Evolutionary conservation across 192 early-diverging fungal species (phyloP), one percentile per base, ranked within the genome.

Genomic region (Podila clonocystis): DNA sequence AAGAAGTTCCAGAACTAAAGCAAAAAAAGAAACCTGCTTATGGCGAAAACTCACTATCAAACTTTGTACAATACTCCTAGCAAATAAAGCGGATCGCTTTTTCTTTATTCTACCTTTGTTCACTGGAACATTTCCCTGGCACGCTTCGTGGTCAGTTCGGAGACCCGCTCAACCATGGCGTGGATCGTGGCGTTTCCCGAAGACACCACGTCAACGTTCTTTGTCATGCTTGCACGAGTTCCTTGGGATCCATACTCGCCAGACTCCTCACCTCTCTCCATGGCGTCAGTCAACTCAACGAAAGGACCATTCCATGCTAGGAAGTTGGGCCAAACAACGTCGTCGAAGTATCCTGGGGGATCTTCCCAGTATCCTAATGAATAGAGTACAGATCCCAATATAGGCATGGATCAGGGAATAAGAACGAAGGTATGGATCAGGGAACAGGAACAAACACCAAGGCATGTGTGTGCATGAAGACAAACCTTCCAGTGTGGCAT

Each of bases 311-410:
- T 83, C 58, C 55, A 85, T 31, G 67, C 77, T 65, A 90, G 20
- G 76, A 89, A 93, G 64, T 94, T 87, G n/a, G 93, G 93, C 92
- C 92, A 95, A 4, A 95, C 93, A 62, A 93, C 84, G 9, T 71
- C 57, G 70, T 94, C 90, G 85, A 95, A 95, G 68, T 94, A 95
- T 19, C 89, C 89, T 5, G 92, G 92, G 22, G 93, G 92, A 74
- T 95, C 93, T 0, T 70, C 71, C 93, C 93, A 95, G 31, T 85
- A 90, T 4, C 89, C 87, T 89, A 62, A 15, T 24, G 5, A 36
- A 19, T 13, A 8, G 20, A 31, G n/a, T 30, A 38, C 20, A n/a
- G 20, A 30, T n/a, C 62, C 22, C 29, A 50, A 28, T 29, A n/a
- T 17, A 17, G 15, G 4, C 41, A 45, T 17, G 15, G 11, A 17